A percentile compares a stretch with the other conserved stretches of the same genome.
phyloP scores from a whole-genome alignment of 139 green algal species.

The Auxenochlorella pyrenoidosa region DNA sequence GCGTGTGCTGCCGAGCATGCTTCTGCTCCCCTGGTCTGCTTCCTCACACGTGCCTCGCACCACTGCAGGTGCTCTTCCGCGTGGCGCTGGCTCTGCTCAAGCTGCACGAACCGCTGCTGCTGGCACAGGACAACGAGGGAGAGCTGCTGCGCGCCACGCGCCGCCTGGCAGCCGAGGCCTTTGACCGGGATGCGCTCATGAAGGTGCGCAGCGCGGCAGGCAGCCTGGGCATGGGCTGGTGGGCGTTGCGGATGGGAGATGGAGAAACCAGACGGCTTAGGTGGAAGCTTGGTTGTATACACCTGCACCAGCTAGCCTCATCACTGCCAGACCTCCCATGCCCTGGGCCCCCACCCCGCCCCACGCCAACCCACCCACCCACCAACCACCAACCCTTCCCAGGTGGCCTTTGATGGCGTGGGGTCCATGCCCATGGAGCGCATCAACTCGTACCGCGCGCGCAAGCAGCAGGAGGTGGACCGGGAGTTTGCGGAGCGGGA shows the following conservation, averaged over 20 bases:
- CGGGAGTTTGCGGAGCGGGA: conserved; percentile 53
- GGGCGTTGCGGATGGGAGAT: no score
- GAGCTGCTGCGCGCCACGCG: conserved; percentile 72
- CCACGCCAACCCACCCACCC: background rate
- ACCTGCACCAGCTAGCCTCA: no score
- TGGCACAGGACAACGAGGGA: conserved; percentile 68
- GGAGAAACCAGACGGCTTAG: no score
- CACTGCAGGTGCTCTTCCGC: conserved; percentile 72
- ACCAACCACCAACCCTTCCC: no score
- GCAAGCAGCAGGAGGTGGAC: conserved; percentile 60
- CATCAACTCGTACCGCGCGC: conserved; percentile 66
- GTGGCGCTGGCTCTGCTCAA: conserved; percentile 86
- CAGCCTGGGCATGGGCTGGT: background rate
- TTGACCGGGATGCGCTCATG: conserved; percentile 80
- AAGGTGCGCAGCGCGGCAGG: conserved; percentile 27
- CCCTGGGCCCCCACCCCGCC: no score
- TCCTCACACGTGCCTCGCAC: no score
- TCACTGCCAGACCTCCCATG: no score
- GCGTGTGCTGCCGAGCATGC: no score
- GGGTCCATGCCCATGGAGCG: conserved; percentile 68
- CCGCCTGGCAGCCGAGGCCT: conserved; percentile 48
- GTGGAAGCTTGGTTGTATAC: no score
- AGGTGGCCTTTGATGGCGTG: conserved; percentile 36
- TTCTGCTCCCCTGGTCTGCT: background rate
- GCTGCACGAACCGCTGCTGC: conserved; percentile 65